Percentiles rank a stretch among this genome's conserved stretches.
Evolutionary conservation across 306 rosid genomes (phyloP).

Genomic region (Begonia loranthoides): DNA sequence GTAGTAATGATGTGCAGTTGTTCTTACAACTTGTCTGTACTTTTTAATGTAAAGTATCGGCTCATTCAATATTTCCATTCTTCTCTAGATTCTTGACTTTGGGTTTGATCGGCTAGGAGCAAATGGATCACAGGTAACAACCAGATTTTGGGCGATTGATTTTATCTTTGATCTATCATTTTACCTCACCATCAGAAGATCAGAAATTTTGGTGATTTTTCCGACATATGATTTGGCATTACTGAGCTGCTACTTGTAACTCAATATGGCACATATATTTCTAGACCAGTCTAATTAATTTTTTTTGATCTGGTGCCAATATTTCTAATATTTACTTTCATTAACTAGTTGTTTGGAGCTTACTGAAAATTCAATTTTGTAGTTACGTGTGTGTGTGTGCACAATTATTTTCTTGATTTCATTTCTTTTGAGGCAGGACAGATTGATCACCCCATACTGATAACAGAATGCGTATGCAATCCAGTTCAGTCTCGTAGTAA

Average conservation of each 20-base stretch:
- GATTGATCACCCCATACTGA: constrained; percentile 91
- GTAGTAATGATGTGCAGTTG: too few relatives aligned
- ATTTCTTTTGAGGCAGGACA: constrained; percentile 65
- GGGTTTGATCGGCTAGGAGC: constrained; percentile 92
- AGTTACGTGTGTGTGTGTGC: background rate
- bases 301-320: too few relatives aligned
- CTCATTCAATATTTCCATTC: constrained; percentile 18
- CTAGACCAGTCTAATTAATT: too few relatives aligned
- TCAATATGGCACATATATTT: too few relatives aligned
- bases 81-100: constrained; percentile 73
- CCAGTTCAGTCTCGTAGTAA: constrained; percentile 91
- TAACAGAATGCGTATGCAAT: constrained; percentile 90
- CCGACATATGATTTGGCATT: too few relatives aligned
- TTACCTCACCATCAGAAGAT: too few relatives aligned
- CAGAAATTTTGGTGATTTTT: too few relatives aligned
- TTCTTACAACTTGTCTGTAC: background rate
- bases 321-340: background rate
- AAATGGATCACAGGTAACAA: constrained; percentile 52
- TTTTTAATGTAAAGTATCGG: background rate
- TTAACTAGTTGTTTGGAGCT: background rate
- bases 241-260: too few relatives aligned
- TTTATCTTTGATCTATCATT: too few relatives aligned
- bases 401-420: constrained; percentile 13
- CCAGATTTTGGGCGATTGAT: background rate
- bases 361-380: too few relatives aligned